These are phyloP conservation scores for Triticum aestivum DNA, from an alignment of 176 grass and related monocot species.

Conservation along the genomic window DNA sequence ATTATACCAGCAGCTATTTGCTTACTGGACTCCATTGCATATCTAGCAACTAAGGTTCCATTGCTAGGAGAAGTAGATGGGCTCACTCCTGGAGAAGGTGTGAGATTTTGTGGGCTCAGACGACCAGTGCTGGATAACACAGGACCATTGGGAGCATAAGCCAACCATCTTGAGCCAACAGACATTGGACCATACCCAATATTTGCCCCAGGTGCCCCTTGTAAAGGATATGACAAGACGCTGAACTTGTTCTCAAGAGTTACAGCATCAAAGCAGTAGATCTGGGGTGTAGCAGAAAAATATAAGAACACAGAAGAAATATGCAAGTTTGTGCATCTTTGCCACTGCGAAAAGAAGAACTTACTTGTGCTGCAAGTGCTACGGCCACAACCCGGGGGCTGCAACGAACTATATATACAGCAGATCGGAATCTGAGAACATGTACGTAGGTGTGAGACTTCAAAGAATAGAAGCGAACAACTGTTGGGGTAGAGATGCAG, in stretches of 20 bases:
- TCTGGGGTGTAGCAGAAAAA: constrained; percentile 49
- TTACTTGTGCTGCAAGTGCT: constrained; percentile 98
- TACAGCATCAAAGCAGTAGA: constrained; percentile 99
- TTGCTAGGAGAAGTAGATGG: constrained; percentile 94
- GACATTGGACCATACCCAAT: constrained; percentile 96
- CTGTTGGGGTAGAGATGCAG: constrained; percentile 73
- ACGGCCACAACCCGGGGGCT: constrained; percentile 91
- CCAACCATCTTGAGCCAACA: constrained; percentile 94
- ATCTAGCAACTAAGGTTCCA: constrained; percentile 96
- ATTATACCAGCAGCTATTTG: constrained; percentile 94
- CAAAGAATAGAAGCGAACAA: constrained; percentile 94
- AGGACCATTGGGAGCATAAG: constrained; percentile 85
- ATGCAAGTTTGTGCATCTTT: background rate
- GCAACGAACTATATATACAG: constrained; percentile 98
- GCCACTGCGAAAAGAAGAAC: background rate
- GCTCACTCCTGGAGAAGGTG: constrained; percentile 94
- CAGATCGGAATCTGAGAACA: constrained; percentile 87
- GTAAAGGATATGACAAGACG: constrained; percentile 85
- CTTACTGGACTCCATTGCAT: constrained; percentile 99
- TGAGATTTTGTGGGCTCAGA: constrained; percentile 96
- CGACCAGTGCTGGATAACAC: constrained; percentile 81
- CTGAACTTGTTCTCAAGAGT: constrained; percentile 98
- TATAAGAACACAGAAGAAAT: constrained; percentile 19
- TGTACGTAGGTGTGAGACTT: constrained; percentile 94
- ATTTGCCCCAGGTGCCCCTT: constrained; percentile 80